A percentile compares a stretch with the other conserved stretches of the same genome.
Conservation (phyloP, 371 early-diverging fungal species). For the Capillidium heterosporum region DNA sequence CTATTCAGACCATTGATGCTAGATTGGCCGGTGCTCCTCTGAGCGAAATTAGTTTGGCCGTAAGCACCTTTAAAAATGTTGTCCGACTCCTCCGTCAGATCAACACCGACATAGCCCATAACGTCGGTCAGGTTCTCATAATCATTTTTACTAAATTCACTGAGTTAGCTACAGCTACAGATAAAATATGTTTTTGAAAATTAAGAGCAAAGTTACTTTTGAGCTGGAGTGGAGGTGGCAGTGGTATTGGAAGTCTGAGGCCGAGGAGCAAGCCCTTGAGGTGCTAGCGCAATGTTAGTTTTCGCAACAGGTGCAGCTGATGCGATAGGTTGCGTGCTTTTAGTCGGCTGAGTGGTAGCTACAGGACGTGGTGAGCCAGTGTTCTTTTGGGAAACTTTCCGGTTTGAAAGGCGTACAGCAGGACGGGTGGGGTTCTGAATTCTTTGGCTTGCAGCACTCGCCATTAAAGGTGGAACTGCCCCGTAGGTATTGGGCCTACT, state of each 20-base stretch:
- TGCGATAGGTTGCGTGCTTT: neutral
- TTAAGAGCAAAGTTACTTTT: neutral
- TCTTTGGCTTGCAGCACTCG: neutral
- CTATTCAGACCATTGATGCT: too few species aligned
- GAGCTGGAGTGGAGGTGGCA: neutral
- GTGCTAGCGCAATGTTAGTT: neutral
- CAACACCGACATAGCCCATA: slow-evolving; percentile 75
- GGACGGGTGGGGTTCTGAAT: neutral
- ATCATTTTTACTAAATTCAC: slow-evolving; percentile 6
- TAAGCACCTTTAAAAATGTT: slow-evolving; percentile 22
- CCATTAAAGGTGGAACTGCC: neutral
- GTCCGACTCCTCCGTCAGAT: slow-evolving; percentile 28
- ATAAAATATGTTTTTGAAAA: neutral
- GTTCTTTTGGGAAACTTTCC: neutral
- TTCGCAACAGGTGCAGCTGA: neutral
- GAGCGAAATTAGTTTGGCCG: too few species aligned
- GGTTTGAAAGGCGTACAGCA: neutral
- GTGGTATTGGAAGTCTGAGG: neutral
- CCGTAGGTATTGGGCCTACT: too few species aligned
- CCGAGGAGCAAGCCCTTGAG: neutral
- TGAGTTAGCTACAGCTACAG: neutral
- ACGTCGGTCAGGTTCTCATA: slow-evolving; percentile 56
- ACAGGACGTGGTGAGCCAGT: neutral
- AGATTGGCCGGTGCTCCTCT: too few species aligned
- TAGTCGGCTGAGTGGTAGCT: neutral